These are phyloP conservation scores for Onygenales sp. DNA, from an alignment of 2,329 filamentous ascomycete species.

Conservation along the genomic window DNA sequence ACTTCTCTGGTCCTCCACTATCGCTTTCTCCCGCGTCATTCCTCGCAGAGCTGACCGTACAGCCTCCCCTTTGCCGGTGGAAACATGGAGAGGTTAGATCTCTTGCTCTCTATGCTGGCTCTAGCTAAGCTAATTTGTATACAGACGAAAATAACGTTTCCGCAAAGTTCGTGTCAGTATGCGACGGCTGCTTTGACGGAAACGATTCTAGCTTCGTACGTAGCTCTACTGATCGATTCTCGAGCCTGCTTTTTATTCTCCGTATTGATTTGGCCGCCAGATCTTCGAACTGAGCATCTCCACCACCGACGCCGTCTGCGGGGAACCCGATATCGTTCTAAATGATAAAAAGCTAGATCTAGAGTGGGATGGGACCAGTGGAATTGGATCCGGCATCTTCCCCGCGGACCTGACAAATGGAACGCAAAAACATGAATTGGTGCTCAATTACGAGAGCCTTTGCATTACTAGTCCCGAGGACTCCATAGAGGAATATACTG, in stretches of 20 bases:
- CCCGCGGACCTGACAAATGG: slow-evolving; percentile 13
- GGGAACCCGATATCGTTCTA: slow-evolving; percentile 16
- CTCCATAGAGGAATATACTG: slow-evolving; percentile 12
- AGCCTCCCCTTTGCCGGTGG: background rate
- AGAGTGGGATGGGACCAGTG: slow-evolving; percentile 15
- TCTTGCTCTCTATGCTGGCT: background rate
- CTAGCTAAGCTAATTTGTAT: background rate
- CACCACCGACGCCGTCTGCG: slow-evolving; percentile 18
- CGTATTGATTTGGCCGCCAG: slow-evolving; percentile 12
- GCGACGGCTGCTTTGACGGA: slow-evolving; percentile 12
- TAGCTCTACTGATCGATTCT: background rate
- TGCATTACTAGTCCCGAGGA: slow-evolving; percentile 17
- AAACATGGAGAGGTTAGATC: slow-evolving; percentile 7
- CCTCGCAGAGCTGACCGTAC: background rate
- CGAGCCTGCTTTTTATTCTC: background rate
- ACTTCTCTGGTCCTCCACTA: background rate
- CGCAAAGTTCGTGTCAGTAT: slow-evolving; percentile 16
- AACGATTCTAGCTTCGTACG: slow-evolving; percentile 11
- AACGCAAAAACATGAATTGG: slow-evolving; percentile 9
- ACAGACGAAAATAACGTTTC: slow-evolving; percentile 15
- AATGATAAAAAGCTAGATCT: slow-evolving; percentile 19
- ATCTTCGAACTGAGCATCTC: slow-evolving; percentile 19
- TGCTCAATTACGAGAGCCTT: slow-evolving; percentile 18
- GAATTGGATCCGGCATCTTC: slow-evolving; percentile 18
- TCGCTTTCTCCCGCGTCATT: background rate